Percentiles rank a stretch among this genome's conserved stretches.
phyloP scores from a whole-genome alignment of 768 basidiomycete species.

The Phallus indusiatus region DNA sequence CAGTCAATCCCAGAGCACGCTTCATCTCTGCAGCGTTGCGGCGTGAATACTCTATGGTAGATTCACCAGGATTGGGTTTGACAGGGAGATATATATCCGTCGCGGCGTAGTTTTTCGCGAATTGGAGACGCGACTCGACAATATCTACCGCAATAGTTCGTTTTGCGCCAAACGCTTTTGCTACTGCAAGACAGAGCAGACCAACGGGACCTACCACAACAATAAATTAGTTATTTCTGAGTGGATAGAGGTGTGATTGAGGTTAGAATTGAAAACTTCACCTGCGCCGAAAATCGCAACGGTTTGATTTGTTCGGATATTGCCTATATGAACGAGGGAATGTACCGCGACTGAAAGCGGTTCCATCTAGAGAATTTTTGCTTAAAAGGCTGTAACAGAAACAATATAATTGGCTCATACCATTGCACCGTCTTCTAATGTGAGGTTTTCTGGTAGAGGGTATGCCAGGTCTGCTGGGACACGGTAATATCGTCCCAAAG shows the following conservation, averaged over 20 bases:
- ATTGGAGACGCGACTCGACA: slow-evolving; percentile 64
- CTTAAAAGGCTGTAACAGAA: background rate
- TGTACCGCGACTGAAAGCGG: slow-evolving; percentile 91
- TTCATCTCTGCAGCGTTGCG: slow-evolving; percentile 64
- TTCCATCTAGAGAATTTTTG: slow-evolving; percentile 57
- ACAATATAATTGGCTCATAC: slow-evolving; percentile 28
- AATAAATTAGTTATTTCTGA: background rate
- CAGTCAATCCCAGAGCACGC: slow-evolving; percentile 52
- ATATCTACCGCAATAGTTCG: slow-evolving; percentile 83
- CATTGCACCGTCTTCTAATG: slow-evolving; percentile 93
- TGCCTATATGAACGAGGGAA: slow-evolving; percentile 69
- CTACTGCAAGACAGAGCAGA: slow-evolving; percentile 89
- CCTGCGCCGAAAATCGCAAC: slow-evolving; percentile 74
- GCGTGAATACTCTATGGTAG: slow-evolving; percentile 57
- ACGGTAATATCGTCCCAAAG: slow-evolving; percentile 77
- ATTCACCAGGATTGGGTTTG: slow-evolving; percentile 51
- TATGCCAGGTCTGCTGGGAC: slow-evolving; percentile 82
- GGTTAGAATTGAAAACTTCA: background rate
- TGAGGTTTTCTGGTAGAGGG: slow-evolving; percentile 70
- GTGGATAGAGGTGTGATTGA: background rate
- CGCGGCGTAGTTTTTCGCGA: slow-evolving; percentile 79
- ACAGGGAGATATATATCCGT: slow-evolving; percentile 66
- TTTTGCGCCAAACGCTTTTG: slow-evolving; percentile 82
- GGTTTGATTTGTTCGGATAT: slow-evolving; percentile 61
- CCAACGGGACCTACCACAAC: slow-evolving; percentile 62